A percentile compares a stretch with the other conserved stretches of the same genome.
phyloP scores from a whole-genome alignment of 169 alveolate genomes.

The Plasmodium cynomolgi region DNA sequence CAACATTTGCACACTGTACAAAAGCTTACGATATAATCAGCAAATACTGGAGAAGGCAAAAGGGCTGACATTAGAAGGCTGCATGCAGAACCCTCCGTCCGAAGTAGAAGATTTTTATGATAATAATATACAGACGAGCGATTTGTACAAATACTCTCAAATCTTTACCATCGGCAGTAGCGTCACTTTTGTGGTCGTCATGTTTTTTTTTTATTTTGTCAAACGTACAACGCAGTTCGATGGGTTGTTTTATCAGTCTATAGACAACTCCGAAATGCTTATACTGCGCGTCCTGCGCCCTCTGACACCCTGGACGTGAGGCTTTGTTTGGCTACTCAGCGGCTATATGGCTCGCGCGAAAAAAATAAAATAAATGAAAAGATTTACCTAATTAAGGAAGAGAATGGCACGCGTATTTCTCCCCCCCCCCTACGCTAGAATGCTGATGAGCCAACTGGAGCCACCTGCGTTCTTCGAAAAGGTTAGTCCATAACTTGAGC shows the following conservation, averaged over 20 bases:
- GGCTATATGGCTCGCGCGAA: not conserved
- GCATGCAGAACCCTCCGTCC: conserved; percentile 25
- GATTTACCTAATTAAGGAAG: not conserved
- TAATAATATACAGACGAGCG: conserved; percentile 45
- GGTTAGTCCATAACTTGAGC: not conserved
- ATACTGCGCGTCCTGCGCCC: conserved; percentile 53
- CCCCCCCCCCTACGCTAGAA: not conserved
- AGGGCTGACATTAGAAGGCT: conserved; percentile 22
- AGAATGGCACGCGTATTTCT: not conserved
- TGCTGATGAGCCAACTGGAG: not conserved
- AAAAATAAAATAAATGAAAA: not conserved
- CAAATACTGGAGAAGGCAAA: not conserved
- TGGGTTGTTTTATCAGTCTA: conserved; percentile 65
- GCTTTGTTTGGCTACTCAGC: not conserved
- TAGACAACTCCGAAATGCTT: conserved; percentile 48
- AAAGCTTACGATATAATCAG: conserved; percentile 17
- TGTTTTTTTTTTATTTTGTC: conserved; percentile 51
- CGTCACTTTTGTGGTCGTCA: conserved; percentile 40
- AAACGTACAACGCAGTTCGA: conserved; percentile 70
- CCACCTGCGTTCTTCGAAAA: not conserved
- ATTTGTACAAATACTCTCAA: conserved; percentile 59
- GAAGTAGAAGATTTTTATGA: conserved; percentile 60
- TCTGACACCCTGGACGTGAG: conserved; percentile 56
- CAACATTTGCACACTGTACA: conserved; percentile 46
- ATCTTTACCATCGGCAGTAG: conserved; percentile 65